A percentile compares a stretch with the other conserved stretches of the same genome.
These are phyloP conservation scores for Baeospora myosura DNA, from an alignment of 1,284 basidiomycete genomes.

Conservation along the genomic window DNA sequence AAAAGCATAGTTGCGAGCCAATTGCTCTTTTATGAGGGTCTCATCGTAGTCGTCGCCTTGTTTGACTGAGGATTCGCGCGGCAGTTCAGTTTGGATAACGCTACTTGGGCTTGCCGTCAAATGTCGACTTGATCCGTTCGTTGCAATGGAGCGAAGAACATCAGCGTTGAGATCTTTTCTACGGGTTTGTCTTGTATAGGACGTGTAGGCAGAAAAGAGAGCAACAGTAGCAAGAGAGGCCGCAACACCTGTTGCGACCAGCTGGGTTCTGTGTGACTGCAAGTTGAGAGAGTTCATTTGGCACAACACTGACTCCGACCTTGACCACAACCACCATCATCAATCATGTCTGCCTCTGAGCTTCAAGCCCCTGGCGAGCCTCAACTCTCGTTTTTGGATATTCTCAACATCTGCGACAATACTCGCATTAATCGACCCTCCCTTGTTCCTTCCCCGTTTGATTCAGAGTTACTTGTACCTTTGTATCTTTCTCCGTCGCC, in stretches of 20 bases:
- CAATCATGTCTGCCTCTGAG: neutral
- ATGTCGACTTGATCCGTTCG: constrained; percentile 17
- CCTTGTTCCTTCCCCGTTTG: constrained; percentile 11
- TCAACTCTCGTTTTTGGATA: constrained; percentile 6
- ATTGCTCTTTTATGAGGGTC: constrained; percentile 74
- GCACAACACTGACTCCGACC: constrained; percentile 11
- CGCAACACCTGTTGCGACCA: constrained; percentile 52
- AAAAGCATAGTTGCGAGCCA: constrained; percentile 92
- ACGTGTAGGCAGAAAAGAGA: constrained; percentile 48
- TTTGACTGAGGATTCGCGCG: neutral
- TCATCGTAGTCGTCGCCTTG: constrained; percentile 52
- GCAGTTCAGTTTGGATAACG: constrained; percentile 6
- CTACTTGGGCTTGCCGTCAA: constrained; percentile 16
- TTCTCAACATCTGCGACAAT: constrained; percentile 12
- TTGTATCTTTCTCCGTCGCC: constrained; percentile 41
- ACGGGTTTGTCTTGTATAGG: constrained; percentile 38
- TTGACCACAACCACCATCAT: constrained; percentile 23
- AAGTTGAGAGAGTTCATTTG: constrained; percentile 19
- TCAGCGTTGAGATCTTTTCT: constrained; percentile 52
- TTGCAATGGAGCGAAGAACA: constrained; percentile 42
- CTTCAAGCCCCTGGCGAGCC: neutral
- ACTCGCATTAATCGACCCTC: constrained; percentile 6
- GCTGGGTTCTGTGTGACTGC: constrained; percentile 47
- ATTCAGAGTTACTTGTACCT: constrained; percentile 40
- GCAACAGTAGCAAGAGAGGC: constrained; percentile 56